Percentiles rank a stretch among this genome's conserved stretches.
Conservation (phyloP, 495 filamentous ascomycete species). For the Corynascus novoguineensis region DNA sequence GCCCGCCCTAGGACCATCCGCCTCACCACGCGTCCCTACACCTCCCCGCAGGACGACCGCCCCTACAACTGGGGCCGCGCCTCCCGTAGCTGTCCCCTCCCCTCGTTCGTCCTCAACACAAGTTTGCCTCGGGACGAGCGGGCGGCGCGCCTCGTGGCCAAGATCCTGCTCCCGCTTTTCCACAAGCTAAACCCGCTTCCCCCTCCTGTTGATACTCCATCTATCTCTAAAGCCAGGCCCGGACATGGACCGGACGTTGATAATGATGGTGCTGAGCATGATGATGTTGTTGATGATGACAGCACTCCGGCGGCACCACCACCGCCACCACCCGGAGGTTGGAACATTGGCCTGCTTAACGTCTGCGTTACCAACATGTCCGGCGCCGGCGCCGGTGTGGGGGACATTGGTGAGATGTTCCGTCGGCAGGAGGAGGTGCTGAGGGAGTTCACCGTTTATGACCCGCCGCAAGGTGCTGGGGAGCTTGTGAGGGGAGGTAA, state of each 20-base stretch:
- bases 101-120: constrained; percentile 63
- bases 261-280: neutral
- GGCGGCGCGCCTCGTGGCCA: constrained; percentile 63
- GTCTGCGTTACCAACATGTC: constrained; percentile 83
- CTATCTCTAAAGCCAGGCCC: neutral
- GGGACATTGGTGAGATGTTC: constrained; percentile 67
- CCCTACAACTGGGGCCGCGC: constrained; percentile 50
- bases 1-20: constrained; percentile 58
- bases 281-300: neutral
- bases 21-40: constrained; percentile 64
- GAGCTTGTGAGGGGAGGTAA: neutral
- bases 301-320: constrained; percentile 2
- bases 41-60: constrained; percentile 30
- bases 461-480: neutral
- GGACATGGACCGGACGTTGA: no score
- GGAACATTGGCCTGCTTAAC: constrained; percentile 79
- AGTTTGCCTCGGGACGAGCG: constrained; percentile 50
- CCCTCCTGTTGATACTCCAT: neutral
- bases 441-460: constrained; percentile 54
- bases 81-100: constrained; percentile 64
- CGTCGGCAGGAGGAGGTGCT: constrained; percentile 58
- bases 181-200: constrained; percentile 56
- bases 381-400: constrained; percentile 44
- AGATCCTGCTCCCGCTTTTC: constrained; percentile 63
- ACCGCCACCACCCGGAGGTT: constrained; percentile 38